These are phyloP conservation scores for Lactarius akahatsu DNA, from an alignment of 768 basidiomycete species.

Conservation along the genomic window DNA sequence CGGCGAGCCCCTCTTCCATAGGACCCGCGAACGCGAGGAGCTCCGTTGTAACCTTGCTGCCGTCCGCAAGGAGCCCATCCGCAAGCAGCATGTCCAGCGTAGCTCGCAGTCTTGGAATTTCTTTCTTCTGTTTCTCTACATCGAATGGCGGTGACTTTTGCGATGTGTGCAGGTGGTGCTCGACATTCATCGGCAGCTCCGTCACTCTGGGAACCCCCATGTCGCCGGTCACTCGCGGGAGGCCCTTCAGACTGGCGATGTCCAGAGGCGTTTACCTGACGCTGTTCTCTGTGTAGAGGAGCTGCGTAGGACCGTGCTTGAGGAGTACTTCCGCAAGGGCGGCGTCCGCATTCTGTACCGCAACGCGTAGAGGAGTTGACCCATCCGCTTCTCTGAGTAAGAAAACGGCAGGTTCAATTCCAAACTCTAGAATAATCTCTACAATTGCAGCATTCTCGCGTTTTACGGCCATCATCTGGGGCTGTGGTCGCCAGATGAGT, in stretches of 20 bases:
- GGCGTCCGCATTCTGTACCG: slow-evolving; percentile 39
- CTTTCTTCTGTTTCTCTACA: slow-evolving; percentile 19
- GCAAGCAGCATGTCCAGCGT: slow-evolving; percentile 17
- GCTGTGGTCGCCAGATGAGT: slow-evolving; percentile 38
- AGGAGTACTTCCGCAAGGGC: slow-evolving; percentile 43
- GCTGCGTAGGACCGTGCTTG: slow-evolving; percentile 40
- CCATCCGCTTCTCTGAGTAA: slow-evolving; percentile 48
- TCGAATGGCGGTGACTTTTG: not conserved
- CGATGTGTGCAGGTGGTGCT: not conserved
- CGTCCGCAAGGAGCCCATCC: slow-evolving; percentile 15
- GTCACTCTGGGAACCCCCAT: not conserved
- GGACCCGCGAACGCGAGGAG: slow-evolving; percentile 14
- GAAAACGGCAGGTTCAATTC: slow-evolving; percentile 37
- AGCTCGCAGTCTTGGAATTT: slow-evolving; percentile 21
- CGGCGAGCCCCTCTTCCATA: slow-evolving; percentile 19
- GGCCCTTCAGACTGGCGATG: slow-evolving; percentile 28
- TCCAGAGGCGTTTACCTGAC: slow-evolving; percentile 38
- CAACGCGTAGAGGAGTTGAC: slow-evolving; percentile 51
- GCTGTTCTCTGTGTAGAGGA: slow-evolving; percentile 47
- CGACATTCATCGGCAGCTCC: not conserved
- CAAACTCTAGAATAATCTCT: slow-evolving; percentile 39
- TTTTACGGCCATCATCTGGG: slow-evolving; percentile 54
- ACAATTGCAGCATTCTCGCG: slow-evolving; percentile 35
- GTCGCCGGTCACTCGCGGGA: slow-evolving; percentile 2
- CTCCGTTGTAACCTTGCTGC: slow-evolving; percentile 16